Base-by-base conservation (phyloP, 495 filamentous ascomycete species). In the Neurospora sp. region DNA sequence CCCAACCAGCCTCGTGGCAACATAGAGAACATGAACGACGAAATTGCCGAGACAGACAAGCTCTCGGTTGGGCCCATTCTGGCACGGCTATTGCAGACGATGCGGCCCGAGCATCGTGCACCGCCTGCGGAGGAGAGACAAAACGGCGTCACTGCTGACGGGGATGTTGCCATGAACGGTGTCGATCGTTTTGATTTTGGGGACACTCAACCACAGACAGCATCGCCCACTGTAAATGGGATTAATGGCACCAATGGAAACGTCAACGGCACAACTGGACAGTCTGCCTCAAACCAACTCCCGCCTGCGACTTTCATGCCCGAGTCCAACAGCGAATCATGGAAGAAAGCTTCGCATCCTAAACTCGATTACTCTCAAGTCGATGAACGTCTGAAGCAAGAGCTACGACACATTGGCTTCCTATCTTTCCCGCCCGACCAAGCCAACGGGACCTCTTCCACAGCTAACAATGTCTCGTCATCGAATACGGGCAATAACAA, bases 321-420 rank as follows among this genome's bases (percentile, higher is more conserved):
- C 5, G 92, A 94, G 73, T 91, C 91, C 40, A 87, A 83, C 39
- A 83, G 81, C 11, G 87, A 89, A 75, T 80, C 84, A 7, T 89
- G 86, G 86, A 88, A 86, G 78, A 89, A 88, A 46, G 85, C 85
- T 5, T 85, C 80, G 4, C 86, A 87, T 72, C 86, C 85, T 16
- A 93, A 93, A 76, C 86, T 94, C 27, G 94, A 97, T 80, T 94
- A 96, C 79, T 83, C 86, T 3, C 90, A 93, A 76, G 86, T 98
- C 14, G 96, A 98, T 78, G 92, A 96, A 77, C 92, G 96, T 69
- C 85, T 96, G 70, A 92, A 96, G 83, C 90, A 91, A 69, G 96
- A 99, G 78, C 90, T 98, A 48, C 91, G 93, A n/a, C 92, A 97
- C 82, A 92, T 97, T 54, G 96, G 96, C 62, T 92, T 99, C 81